Conservation (phyloP, 75 land plant species). For the Adiantum capillusveneris region DNA sequence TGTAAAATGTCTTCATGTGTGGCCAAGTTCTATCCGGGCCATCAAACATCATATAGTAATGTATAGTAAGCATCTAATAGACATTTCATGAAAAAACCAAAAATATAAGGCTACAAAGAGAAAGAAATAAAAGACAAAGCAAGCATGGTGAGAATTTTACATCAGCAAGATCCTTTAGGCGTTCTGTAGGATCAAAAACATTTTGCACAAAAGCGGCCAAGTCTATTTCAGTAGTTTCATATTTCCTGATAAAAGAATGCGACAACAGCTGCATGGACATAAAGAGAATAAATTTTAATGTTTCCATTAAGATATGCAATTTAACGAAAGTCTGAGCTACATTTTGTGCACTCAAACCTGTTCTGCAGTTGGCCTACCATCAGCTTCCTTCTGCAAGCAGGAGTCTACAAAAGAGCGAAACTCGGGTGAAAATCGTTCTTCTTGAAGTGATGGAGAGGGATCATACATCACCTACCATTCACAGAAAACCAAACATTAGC, state of each 20-base stretch:
- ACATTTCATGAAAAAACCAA: neutral
- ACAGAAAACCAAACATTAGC: too few relatives aligned
- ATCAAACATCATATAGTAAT: conserved; percentile 94
- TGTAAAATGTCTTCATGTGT: conserved; percentile 59
- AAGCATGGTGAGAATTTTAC: conserved; percentile 27
- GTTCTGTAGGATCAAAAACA: conserved; percentile 84
- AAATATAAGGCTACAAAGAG: too few relatives aligned
- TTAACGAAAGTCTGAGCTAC: neutral
- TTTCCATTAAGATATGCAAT: neutral
- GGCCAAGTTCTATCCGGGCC: conserved; percentile 79
- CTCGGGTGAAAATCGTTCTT: conserved; percentile 64
- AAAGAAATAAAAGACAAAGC: too few relatives aligned
- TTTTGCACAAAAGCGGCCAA: conserved; percentile 69
- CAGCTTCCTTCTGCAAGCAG: conserved; percentile 76
- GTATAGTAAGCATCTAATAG: conserved; percentile 79
- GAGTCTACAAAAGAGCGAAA: conserved; percentile 91
- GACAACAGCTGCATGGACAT: conserved; percentile 64
- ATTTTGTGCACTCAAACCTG: conserved; percentile 63
- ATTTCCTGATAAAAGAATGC: conserved; percentile 81
- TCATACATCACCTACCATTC: conserved; percentile 78
- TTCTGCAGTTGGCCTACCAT: conserved; percentile 85
- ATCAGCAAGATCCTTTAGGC: conserved; percentile 89
- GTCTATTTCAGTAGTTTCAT: conserved; percentile 63
- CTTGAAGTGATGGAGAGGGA: conserved; percentile 87
- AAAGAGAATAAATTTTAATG: neutral